phyloP scores from a whole-genome alignment of 2,329 filamentous ascomycete genomes.

The Acrocalymma vagum region DNA sequence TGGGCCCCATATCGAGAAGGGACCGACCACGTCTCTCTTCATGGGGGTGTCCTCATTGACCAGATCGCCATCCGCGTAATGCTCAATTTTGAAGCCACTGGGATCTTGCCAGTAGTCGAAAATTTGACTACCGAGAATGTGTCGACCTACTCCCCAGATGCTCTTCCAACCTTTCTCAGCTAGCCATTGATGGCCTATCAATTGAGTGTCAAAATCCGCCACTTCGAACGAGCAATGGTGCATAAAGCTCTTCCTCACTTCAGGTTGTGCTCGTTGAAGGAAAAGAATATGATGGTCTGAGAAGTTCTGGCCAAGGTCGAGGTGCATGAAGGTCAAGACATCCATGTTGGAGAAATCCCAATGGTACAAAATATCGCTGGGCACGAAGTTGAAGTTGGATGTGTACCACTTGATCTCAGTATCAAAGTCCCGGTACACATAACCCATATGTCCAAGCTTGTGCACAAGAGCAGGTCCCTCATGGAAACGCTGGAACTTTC shows the following conservation, averaged over 20 bases:
- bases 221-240: slow-evolving; percentile 74
- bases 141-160: slow-evolving; percentile 74
- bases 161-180: slow-evolving; percentile 66
- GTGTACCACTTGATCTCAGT: slow-evolving; percentile 50
- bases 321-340: slow-evolving; percentile 57
- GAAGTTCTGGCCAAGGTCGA: slow-evolving; percentile 60
- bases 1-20: slow-evolving; percentile 44
- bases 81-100: slow-evolving; percentile 68
- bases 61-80: slow-evolving; percentile 73
- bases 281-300: slow-evolving; percentile 63
- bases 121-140: slow-evolving; percentile 73
- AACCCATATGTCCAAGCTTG: slow-evolving; percentile 53
- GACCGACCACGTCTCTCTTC: slow-evolving; percentile 34
- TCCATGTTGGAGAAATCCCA: slow-evolving; percentile 40
- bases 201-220: slow-evolving; percentile 73
- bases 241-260: no score
- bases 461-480: slow-evolving; percentile 53
- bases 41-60: slow-evolving; percentile 55
- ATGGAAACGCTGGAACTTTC: slow-evolving; percentile 54
- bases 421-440: slow-evolving; percentile 36
- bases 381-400: slow-evolving; percentile 50
- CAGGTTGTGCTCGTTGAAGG: slow-evolving; percentile 48
- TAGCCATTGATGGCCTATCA: slow-evolving; percentile 73
- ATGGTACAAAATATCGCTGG: slow-evolving; percentile 51
- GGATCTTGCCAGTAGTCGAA: slow-evolving; percentile 74